A percentile compares a stretch with the other conserved stretches of the same genome.
phyloP scores from a whole-genome alignment of 176 grass and related monocot genomes.

The Oryza nivara region DNA sequence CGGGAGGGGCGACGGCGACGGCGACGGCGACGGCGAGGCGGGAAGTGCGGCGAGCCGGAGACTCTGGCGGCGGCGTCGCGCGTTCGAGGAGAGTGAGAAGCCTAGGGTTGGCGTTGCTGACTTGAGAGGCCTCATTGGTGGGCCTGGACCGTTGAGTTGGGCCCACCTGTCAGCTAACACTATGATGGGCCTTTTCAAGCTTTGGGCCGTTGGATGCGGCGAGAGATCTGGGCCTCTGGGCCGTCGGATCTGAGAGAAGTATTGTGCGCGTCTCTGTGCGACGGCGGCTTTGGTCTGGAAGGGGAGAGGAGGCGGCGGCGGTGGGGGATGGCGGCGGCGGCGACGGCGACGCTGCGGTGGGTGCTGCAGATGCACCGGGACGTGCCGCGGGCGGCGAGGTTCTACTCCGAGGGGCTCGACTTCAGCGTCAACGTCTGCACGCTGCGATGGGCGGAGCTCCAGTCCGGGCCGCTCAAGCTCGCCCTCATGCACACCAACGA shows the following conservation, averaged over 20 bases:
- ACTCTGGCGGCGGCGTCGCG: too few species aligned
- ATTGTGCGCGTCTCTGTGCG: not conserved
- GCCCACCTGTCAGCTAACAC: not conserved
- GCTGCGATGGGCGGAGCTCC: conserved; percentile 90
- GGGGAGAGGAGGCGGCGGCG: not conserved
- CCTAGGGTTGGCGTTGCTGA: too few species aligned
- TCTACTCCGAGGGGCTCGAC: conserved; percentile 78
- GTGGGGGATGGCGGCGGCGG: conserved; percentile 43
- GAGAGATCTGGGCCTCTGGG: too few species aligned
- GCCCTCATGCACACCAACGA: conserved; percentile 85
- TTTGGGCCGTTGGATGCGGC: too few species aligned
- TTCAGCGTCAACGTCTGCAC: conserved; percentile 81
- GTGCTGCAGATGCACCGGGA: conserved; percentile 83
- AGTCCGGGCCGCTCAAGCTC: conserved; percentile 86
- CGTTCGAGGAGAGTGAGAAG: too few species aligned
- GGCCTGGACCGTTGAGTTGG: too few species aligned
- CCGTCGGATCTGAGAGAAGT: not conserved
- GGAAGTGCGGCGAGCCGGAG: too few species aligned
- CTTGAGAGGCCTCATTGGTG: too few species aligned
- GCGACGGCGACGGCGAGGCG: too few species aligned
- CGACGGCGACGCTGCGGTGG: conserved; percentile 63
- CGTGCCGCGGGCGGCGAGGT: conserved; percentile 73
- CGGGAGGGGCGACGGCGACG: too few species aligned
- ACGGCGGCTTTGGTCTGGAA: too few species aligned
- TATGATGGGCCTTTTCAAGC: too few species aligned